These are phyloP conservation scores for Phytopythium helicoides DNA, from an alignment of 352 stramenopile genomes.

Conservation along the genomic window DNA sequence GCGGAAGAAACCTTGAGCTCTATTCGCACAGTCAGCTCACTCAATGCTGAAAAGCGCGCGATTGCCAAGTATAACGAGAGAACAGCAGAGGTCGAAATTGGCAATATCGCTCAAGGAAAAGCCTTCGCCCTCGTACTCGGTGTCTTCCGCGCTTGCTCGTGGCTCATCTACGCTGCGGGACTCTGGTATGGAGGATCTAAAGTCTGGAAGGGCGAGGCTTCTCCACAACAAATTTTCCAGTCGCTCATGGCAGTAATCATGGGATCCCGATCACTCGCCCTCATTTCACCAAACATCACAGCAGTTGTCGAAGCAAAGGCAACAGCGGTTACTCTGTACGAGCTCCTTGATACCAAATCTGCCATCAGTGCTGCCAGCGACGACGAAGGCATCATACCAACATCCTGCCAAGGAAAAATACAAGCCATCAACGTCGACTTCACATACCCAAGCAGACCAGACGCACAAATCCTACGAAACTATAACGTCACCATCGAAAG, in stretches of 20 bases:
- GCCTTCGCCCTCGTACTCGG: conserved; percentile 15
- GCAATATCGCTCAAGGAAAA: conserved; percentile 27
- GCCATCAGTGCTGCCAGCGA: conserved; percentile 42
- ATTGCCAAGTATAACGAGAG: conserved; percentile 38
- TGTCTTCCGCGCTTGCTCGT: conserved; percentile 38
- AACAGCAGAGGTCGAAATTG: conserved; percentile 16
- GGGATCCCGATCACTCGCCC: conserved; percentile 31
- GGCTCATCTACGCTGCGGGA: conserved; percentile 38
- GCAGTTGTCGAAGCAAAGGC: conserved; percentile 37
- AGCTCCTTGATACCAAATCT: conserved; percentile 45
- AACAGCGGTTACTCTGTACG: conserved; percentile 33
- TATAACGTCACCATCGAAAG: conserved; percentile 35
- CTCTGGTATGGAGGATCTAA: conserved; percentile 53
- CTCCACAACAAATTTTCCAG: conserved; percentile 31
- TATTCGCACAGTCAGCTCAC: conserved; percentile 57
- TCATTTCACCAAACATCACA: conserved; percentile 42
- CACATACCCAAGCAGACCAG: conserved; percentile 61
- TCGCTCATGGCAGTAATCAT: conserved; percentile 45
- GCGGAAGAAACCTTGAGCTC: conserved; percentile 58
- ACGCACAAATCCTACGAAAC: conserved; percentile 24
- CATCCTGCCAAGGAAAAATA: conserved; percentile 29
- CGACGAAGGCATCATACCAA: conserved; percentile 18
- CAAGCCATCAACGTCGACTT: conserved; percentile 57
- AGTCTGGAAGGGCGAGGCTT: conserved; percentile 28
- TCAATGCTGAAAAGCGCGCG: conserved; percentile 39